Percentiles rank a stretch among this genome's conserved stretches.
These are phyloP conservation scores for Dalbergia cochinchinensis DNA, from an alignment of 306 rosid species.

Conservation along the genomic window DNA sequence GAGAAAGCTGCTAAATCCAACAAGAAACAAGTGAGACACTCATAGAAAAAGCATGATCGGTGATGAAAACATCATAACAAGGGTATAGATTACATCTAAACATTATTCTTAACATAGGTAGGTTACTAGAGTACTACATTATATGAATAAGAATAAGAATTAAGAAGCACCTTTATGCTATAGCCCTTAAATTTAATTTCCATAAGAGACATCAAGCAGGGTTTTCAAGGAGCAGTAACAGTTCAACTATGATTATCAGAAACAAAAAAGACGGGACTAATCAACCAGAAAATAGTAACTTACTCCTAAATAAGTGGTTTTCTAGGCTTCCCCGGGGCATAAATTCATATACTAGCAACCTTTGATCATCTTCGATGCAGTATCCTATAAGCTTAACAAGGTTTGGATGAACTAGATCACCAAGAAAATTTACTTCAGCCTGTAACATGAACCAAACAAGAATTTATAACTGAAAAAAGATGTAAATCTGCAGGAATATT, in stretches of 20 bases:
- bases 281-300: slow-evolving; percentile 41
- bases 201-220: background rate
- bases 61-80: background rate
- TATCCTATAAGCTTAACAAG: slow-evolving; percentile 95
- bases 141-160: background rate
- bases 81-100: slow-evolving; percentile 5
- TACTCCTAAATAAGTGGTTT: slow-evolving; percentile 96
- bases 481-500: slow-evolving; percentile 19
- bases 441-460: slow-evolving; percentile 53
- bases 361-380: slow-evolving; percentile 96
- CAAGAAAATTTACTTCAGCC: slow-evolving; percentile 97
- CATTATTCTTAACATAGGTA: slow-evolving; percentile 19
- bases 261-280: slow-evolving; percentile 22
- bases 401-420: slow-evolving; percentile 89
- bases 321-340: slow-evolving; percentile 99
- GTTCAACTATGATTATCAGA: slow-evolving; percentile 21
- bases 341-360: slow-evolving; percentile 92
- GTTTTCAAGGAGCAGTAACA: slow-evolving; percentile 1
- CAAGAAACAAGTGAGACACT: slow-evolving; percentile 31
- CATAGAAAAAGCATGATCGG: background rate
- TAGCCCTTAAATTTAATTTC: background rate
- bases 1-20: slow-evolving; percentile 31
- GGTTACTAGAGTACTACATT: background rate
- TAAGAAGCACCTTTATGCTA: background rate
- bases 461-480: slow-evolving; percentile 13